phyloP scores from a whole-genome alignment of 2,329 filamentous ascomycete genomes.

The Colletotrichum incanum region DNA sequence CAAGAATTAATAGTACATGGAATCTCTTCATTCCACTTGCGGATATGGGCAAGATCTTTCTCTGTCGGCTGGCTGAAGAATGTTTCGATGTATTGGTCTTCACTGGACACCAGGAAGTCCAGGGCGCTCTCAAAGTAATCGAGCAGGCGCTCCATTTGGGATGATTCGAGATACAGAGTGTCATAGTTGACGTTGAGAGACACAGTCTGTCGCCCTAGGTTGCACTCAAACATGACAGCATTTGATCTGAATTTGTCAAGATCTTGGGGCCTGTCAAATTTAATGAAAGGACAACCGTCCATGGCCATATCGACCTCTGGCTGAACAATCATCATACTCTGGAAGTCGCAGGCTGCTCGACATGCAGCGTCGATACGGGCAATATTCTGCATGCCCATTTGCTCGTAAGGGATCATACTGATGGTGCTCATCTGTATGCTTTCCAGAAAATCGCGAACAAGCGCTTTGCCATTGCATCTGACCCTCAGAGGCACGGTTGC shows the following conservation, averaged over 20 bases:
- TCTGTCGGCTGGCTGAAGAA: background rate
- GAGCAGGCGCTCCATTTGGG: slow-evolving; percentile 10
- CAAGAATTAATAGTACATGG: slow-evolving; percentile 3
- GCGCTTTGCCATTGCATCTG: slow-evolving; percentile 12
- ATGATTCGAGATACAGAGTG: slow-evolving; percentile 1
- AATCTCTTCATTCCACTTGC: slow-evolving; percentile 2
- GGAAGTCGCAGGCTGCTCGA: slow-evolving; percentile 33
- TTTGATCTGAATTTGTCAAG: slow-evolving; percentile 36
- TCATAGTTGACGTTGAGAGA: slow-evolving; percentile 30
- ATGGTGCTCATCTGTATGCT: slow-evolving; percentile 49
- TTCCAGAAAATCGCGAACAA: slow-evolving; percentile 37
- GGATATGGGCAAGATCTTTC: slow-evolving; percentile 6
- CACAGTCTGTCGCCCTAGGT: background rate
- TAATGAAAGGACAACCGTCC: slow-evolving; percentile 16
- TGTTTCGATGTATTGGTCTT: background rate
- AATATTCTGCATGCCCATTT: slow-evolving; percentile 53
- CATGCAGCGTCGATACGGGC: slow-evolving; percentile 18
- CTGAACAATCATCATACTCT: slow-evolving; percentile 43
- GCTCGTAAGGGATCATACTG: slow-evolving; percentile 49
- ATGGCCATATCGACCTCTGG: slow-evolving; percentile 39
- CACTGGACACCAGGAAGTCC: slow-evolving; percentile 10
- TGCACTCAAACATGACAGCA: slow-evolving; percentile 36
- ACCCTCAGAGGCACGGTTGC: slow-evolving; percentile 37
- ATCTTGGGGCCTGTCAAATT: slow-evolving; percentile 23
- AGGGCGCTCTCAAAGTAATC: slow-evolving; percentile 33